phyloP scores from a whole-genome alignment of 768 basidiomycete genomes.

The Cubamyces lactineus region DNA sequence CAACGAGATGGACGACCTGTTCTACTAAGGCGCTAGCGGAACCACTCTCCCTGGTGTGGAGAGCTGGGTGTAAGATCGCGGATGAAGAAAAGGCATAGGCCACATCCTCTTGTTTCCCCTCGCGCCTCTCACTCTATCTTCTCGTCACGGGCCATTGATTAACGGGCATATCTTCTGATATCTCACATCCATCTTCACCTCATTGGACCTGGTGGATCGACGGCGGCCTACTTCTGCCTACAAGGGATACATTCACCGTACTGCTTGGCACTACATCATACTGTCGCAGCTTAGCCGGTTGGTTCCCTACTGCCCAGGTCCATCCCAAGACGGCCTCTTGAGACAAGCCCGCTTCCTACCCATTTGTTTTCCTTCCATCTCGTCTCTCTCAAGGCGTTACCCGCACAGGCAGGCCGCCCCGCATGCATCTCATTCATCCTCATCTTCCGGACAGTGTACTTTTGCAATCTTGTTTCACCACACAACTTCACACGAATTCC shows the following conservation, averaged over 20 bases:
- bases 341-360: not conserved
- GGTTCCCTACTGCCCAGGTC: not conserved
- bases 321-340: not conserved
- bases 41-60: not conserved
- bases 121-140: conserved; percentile 1
- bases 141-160: conserved; percentile 18
- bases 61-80: conserved; percentile 4
- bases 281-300: not conserved
- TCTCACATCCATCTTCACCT: not conserved
- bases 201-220: not conserved
- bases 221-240: not conserved
- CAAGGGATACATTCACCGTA: not conserved
- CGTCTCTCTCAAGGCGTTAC: conserved; percentile 3
- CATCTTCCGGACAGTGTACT: conserved; percentile 23
- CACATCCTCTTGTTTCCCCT: conserved; percentile 13
- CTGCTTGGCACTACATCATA: not conserved
- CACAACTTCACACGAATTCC: conserved; percentile 9
- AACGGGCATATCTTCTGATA: conserved; percentile 2
- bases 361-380: not conserved
- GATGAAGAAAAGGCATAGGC: conserved; percentile 22
- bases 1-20: conserved; percentile 27
- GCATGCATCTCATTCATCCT: conserved; percentile 22
- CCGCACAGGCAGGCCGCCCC: conserved; percentile 23
- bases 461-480: conserved; percentile 24
- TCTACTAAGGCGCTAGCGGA: conserved; percentile 19